Percentiles rank a stretch among this genome's conserved stretches.
Conservation (phyloP, 177 flowering plant genomes). For the Telopea speciosissima region DNA sequence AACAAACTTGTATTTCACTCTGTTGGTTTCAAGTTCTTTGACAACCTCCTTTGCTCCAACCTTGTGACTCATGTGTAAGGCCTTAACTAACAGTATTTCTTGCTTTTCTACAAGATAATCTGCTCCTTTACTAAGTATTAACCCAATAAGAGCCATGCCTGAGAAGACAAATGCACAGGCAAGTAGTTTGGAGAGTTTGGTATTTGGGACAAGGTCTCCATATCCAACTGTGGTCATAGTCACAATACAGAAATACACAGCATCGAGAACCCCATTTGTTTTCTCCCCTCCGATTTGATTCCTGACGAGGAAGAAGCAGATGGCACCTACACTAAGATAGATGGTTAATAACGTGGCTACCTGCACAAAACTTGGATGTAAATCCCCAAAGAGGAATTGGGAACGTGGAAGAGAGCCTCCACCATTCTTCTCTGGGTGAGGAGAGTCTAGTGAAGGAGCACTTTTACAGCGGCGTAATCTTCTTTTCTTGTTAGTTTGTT, state of each 20-base stretch:
- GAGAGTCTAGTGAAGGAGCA: conserved; percentile 43
- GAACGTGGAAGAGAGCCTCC: conserved; percentile 17
- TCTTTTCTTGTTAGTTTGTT: conserved; percentile 21
- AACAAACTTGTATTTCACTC: conserved; percentile 49
- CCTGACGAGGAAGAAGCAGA: conserved; percentile 51
- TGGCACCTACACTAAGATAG: conserved; percentile 55
- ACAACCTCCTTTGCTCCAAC: conserved; percentile 36
- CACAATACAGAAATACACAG: conserved; percentile 81
- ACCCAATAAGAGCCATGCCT: conserved; percentile 75
- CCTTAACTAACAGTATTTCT: conserved; percentile 54
- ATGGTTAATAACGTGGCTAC: conserved; percentile 36
- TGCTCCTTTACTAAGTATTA: conserved; percentile 66
- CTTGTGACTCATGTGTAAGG: conserved; percentile 35
- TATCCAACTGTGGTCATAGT: conserved; percentile 99
- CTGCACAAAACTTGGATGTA: conserved; percentile 47
- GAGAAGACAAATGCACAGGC: conserved; percentile 84
- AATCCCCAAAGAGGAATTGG: conserved; percentile 21
- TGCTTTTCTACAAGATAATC: conserved; percentile 91
- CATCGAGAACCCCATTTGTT: conserved; percentile 66
- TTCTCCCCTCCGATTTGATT: conserved; percentile 60
- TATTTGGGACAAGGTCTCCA: conserved; percentile 87
- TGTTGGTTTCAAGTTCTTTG: conserved; percentile 50
- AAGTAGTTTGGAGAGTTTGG: conserved; percentile 53
- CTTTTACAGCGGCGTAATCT: conserved; percentile 53
- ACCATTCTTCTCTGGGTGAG: conserved; percentile 15